These are phyloP conservation scores for Pilatotrama ljubarskyi DNA, from an alignment of 768 basidiomycete genomes.

Conservation along the genomic window DNA sequence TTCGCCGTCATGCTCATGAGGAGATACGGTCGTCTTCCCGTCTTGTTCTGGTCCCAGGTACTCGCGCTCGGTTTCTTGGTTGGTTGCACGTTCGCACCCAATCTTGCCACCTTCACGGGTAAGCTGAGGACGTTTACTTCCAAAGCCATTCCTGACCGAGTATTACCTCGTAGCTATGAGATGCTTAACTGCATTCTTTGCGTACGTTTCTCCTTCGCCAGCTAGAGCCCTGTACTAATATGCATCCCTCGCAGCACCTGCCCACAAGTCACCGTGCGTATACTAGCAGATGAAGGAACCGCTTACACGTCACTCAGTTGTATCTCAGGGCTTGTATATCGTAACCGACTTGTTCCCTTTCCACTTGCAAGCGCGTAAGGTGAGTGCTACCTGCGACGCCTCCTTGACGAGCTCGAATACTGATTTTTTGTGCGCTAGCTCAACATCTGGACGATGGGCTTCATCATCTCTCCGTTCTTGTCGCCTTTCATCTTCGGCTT, in stretches of 20 bases:
- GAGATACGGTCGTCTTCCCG: conserved; percentile 61
- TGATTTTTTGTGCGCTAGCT: conserved; percentile 38
- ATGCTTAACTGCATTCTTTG: conserved; percentile 60
- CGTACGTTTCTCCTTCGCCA: conserved; percentile 32
- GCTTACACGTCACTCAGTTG: background rate
- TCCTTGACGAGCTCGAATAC: background rate
- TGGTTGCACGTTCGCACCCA: conserved; percentile 60
- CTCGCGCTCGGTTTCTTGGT: conserved; percentile 57
- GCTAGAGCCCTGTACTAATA: too few relatives aligned
- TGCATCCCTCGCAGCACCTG: conserved; percentile 39
- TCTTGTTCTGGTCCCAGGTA: conserved; percentile 71
- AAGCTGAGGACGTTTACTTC: too few relatives aligned
- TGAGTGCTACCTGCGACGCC: conserved; percentile 26
- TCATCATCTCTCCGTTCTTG: conserved; percentile 63
- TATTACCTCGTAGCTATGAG: conserved; percentile 57
- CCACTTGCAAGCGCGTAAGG: conserved; percentile 68
- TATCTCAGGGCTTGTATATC: conserved; percentile 52
- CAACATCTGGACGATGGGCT: conserved; percentile 73
- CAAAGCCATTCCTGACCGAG: too few relatives aligned
- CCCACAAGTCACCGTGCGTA: conserved; percentile 56
- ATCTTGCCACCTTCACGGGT: conserved; percentile 58
- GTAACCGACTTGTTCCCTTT: conserved; percentile 69
- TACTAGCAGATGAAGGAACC: background rate
- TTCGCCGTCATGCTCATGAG: conserved; percentile 66
- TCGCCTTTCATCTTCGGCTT: conserved; percentile 72